A percentile compares a stretch with the other conserved stretches of the same genome.
Evolutionary conservation across 2,329 filamentous ascomycete species (phyloP).

Genomic region (Daldinia eschscholtzii): DNA sequence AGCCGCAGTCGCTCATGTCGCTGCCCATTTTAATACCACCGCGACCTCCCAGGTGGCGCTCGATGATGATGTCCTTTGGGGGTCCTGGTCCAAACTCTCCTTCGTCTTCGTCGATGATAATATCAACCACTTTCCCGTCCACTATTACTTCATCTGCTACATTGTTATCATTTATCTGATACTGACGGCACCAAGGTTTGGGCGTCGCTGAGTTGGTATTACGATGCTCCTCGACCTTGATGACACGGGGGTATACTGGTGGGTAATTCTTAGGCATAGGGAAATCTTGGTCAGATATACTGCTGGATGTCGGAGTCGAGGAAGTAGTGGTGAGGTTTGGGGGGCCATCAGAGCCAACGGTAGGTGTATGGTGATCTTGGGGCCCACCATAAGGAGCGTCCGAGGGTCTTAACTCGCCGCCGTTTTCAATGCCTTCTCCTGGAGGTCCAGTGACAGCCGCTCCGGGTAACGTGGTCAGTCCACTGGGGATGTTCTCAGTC

Average conservation of each 20-base stretch:
- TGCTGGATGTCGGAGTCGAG: slow-evolving; percentile 16
- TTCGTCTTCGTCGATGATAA: slow-evolving; percentile 61
- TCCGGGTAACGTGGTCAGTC: slow-evolving; percentile 24
- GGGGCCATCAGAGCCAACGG: slow-evolving; percentile 5
- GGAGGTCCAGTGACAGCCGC: slow-evolving; percentile 12
- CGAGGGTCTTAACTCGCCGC: slow-evolving; percentile 11
- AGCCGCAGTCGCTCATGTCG: slow-evolving; percentile 65
- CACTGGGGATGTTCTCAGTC: not conserved
- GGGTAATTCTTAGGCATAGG: slow-evolving; percentile 38
- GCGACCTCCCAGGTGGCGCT: slow-evolving; percentile 38
- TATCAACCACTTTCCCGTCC: slow-evolving; percentile 57
- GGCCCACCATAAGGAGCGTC: slow-evolving; percentile 2
- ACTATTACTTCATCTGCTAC: slow-evolving; percentile 54
- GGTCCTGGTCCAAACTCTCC: slow-evolving; percentile 29
- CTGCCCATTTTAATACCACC: slow-evolving; percentile 40
- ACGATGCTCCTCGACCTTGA: slow-evolving; percentile 69
- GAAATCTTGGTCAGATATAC: slow-evolving; percentile 33
- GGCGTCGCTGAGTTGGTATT: slow-evolving; percentile 51
- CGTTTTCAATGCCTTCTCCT: slow-evolving; percentile 11
- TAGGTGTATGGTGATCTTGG: slow-evolving; percentile 14
- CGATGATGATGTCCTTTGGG: slow-evolving; percentile 25
- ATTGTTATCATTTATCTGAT: slow-evolving; percentile 59
- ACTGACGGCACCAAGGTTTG: slow-evolving; percentile 62
- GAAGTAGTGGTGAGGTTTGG: slow-evolving; percentile 16
- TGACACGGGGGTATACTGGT: slow-evolving; percentile 62